Percentiles rank a stretch among this genome's conserved stretches.
Evolutionary conservation across 352 stramenopile genomes (phyloP).

Genomic region (Phytophthora pinifolia): DNA sequence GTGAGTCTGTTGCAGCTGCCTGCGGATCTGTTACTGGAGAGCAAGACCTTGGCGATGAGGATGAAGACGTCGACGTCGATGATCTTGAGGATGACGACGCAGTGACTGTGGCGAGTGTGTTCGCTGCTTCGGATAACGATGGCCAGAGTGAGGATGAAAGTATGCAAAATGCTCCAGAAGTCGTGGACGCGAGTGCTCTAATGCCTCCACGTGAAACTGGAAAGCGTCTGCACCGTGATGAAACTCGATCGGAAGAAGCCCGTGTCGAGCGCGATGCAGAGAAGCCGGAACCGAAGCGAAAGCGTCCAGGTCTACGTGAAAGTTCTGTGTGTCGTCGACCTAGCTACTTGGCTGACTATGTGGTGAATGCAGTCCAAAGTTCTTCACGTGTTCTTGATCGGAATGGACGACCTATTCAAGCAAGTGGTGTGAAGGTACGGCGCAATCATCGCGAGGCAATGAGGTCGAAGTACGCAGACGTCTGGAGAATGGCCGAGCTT

Average conservation of each 20-base stretch:
- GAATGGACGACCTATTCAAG: not conserved
- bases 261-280: conserved; percentile 3
- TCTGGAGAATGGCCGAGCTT: not conserved
- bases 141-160: not conserved
- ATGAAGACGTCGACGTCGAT: conserved; percentile 1
- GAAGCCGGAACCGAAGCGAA: conserved; percentile 1
- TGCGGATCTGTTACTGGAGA: not conserved
- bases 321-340: not conserved
- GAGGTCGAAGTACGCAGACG: not conserved
- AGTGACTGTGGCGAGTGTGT: not conserved
- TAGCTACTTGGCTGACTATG: not conserved
- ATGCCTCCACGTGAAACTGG: not conserved
- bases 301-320: conserved; percentile 1
- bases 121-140: not conserved
- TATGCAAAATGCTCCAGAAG: too few relatives aligned
- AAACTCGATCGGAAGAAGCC: conserved; percentile 3
- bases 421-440: not conserved
- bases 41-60: not conserved
- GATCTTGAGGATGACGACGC: not conserved
- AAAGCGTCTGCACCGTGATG: conserved; percentile 2
- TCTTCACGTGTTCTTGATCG: not conserved
- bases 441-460: conserved; percentile 1
- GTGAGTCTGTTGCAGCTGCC: not conserved
- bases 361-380: conserved; percentile 1
- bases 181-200: not conserved